A percentile compares a stretch with the other conserved stretches of the same genome.
These are phyloP conservation scores for Aspergillus baeticus DNA, from an alignment of 495 filamentous ascomycete species.

Conservation along the genomic window DNA sequence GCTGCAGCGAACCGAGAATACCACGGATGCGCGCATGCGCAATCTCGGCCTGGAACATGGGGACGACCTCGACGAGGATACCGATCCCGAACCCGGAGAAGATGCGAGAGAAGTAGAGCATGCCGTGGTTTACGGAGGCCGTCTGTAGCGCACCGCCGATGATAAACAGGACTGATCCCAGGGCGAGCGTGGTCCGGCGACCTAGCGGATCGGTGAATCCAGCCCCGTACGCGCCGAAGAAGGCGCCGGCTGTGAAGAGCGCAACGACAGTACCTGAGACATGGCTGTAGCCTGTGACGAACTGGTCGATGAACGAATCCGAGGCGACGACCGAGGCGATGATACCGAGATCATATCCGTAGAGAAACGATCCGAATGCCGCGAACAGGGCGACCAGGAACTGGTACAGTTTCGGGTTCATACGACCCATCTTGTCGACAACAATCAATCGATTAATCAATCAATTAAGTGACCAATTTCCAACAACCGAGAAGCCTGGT, in stretches of 20 bases:
- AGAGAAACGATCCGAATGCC: constrained; percentile 51
- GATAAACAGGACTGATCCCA: background rate
- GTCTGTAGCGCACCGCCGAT: constrained; percentile 1
- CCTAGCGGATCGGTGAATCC: constrained; percentile 3
- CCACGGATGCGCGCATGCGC: background rate
- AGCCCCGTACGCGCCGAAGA: background rate
- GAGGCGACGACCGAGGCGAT: constrained; percentile 44
- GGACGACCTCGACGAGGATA: background rate
- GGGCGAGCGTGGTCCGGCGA: background rate
- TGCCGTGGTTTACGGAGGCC: background rate
- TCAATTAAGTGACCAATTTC: background rate
- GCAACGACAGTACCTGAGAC: constrained; percentile 4
- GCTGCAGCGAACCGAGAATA: background rate
- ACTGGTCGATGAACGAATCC: constrained; percentile 17
- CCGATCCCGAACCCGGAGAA: constrained; percentile 1
- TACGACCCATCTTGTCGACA: background rate
- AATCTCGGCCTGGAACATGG: constrained; percentile 4
- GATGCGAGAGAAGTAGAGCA: constrained; percentile 1
- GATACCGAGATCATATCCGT: constrained; percentile 47
- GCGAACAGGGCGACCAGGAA: constrained; percentile 55
- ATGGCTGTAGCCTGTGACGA: constrained; percentile 1
- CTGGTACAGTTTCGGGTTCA: constrained; percentile 29
- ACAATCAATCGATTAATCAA: too few species aligned
- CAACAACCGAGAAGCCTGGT: background rate
- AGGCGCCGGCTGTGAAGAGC: constrained; percentile 8